A percentile compares a stretch with the other conserved stretches of the same genome.
phyloP scores from a whole-genome alignment of 768 basidiomycete genomes.

The Mrakia gelida region DNA sequence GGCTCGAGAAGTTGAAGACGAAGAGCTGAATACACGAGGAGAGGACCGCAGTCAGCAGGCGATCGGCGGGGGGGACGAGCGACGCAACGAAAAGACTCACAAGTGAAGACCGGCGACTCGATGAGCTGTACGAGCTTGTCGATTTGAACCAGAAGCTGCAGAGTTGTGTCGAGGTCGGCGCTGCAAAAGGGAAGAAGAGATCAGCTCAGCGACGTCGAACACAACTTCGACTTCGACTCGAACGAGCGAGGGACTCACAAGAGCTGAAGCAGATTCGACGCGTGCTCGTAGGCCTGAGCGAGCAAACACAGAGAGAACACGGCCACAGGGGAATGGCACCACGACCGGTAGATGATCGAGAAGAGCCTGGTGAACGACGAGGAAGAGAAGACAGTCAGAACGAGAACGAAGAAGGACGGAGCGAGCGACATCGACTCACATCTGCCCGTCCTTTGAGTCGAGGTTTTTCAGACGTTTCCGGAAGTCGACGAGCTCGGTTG shows the following conservation, averaged over 20 bases:
- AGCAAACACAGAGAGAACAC: slow-evolving; percentile 93
- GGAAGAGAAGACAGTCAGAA: background rate
- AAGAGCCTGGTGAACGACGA: slow-evolving; percentile 53
- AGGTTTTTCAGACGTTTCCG: slow-evolving; percentile 85
- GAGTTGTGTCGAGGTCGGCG: slow-evolving; percentile 94
- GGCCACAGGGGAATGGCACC: slow-evolving; percentile 98
- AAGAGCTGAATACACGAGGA: slow-evolving; percentile 41
- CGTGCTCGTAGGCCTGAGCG: slow-evolving; percentile 98
- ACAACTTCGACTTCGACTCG: background rate
- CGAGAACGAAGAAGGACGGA: background rate
- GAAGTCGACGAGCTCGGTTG: slow-evolving; percentile 92
- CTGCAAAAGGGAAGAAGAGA: slow-evolving; percentile 47
- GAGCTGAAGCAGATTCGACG: slow-evolving; percentile 88
- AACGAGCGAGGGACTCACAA: slow-evolving; percentile 57
- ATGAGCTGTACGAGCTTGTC: slow-evolving; percentile 97
- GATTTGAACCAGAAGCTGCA: slow-evolving; percentile 87
- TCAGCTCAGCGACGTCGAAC: slow-evolving; percentile 15
- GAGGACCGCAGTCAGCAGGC: background rate
- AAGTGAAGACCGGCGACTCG: slow-evolving; percentile 97
- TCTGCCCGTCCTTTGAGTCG: slow-evolving; percentile 95
- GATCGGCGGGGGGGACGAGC: slow-evolving; percentile 13
- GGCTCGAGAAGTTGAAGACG: slow-evolving; percentile 94
- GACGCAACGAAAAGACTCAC: slow-evolving; percentile 50
- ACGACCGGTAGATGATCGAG: slow-evolving; percentile 87
- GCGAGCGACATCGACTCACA: slow-evolving; percentile 38